A percentile compares a stretch with the other conserved stretches of the same genome.
Evolutionary conservation across 116 monocot species (phyloP).

Genomic region (Trichopus zeylanicus): DNA sequence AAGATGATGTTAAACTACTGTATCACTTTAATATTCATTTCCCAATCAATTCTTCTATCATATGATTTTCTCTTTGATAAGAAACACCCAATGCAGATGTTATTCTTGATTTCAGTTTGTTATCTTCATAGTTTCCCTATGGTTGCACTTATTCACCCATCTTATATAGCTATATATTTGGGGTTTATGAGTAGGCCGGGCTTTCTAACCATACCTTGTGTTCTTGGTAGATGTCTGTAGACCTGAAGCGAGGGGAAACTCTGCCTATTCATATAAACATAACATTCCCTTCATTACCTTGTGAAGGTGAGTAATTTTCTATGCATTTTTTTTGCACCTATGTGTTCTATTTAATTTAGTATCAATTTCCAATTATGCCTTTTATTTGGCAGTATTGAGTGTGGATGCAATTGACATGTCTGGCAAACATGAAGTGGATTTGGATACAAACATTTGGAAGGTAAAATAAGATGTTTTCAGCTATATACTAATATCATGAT

Average conservation of each 20-base stretch:
- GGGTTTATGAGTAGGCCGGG: not conserved
- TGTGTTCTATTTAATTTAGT: not conserved
- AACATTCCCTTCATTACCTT: constrained; percentile 93
- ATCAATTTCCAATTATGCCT: not conserved
- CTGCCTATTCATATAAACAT: constrained; percentile 95
- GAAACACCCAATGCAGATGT: too few species aligned
- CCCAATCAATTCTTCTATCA: too few species aligned
- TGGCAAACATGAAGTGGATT: constrained; percentile 96
- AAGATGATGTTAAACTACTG: too few species aligned
- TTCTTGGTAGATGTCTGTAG: constrained; percentile 82
- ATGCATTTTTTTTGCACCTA: constrained; percentile 1
- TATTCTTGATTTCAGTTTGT: not conserved
- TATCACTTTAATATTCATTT: too few species aligned
- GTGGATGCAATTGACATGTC: constrained; percentile 98
- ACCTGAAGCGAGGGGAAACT: constrained; percentile 90
- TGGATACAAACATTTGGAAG: constrained; percentile 99
- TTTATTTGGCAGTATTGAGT: constrained; percentile 59
- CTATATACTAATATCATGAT: not conserved
- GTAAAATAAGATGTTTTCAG: constrained; percentile 20
- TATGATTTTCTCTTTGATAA: too few species aligned
- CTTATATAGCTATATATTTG: not conserved
- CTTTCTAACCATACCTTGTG: not conserved
- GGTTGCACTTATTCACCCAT: not conserved
- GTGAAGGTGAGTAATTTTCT: constrained; percentile 47
- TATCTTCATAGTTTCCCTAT: not conserved